phyloP scores from a whole-genome alignment of 164 flowering plant species.

The Umbellularia californica region DNA sequence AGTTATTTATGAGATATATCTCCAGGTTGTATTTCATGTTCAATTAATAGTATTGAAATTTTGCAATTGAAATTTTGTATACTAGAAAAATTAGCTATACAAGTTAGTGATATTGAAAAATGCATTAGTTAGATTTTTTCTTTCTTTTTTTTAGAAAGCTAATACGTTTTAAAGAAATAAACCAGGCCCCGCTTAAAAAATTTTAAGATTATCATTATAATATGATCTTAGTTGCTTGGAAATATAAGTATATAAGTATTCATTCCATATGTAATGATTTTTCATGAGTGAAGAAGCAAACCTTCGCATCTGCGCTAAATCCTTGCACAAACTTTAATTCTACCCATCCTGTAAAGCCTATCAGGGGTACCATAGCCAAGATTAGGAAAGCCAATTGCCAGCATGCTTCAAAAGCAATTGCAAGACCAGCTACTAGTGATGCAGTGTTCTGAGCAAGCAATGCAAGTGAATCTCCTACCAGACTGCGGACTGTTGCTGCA shows the following conservation, averaged over 20 bases:
- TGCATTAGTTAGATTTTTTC: neutral
- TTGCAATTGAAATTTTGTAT: too few species aligned
- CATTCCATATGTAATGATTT: too few species aligned
- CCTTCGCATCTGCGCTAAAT: constrained; percentile 46
- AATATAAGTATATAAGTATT: too few species aligned
- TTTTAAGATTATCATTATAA: neutral
- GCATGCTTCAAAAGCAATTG: constrained; percentile 34
- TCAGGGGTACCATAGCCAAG: constrained; percentile 33
- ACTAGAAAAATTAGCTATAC: too few species aligned
- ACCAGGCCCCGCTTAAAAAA: neutral
- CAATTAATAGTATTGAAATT: too few species aligned
- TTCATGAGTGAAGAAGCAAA: constrained; percentile 1
- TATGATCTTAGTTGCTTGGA: neutral
- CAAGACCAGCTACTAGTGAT: constrained; percentile 32
- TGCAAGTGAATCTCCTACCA: constrained; percentile 45
- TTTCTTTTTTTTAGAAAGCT: neutral
- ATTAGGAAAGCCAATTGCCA: constrained; percentile 40
- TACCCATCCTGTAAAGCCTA: constrained; percentile 28
- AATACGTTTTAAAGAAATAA: neutral
- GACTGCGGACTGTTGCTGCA: constrained; percentile 28
- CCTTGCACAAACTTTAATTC: constrained; percentile 38
- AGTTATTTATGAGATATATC: too few species aligned
- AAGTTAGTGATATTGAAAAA: neutral
- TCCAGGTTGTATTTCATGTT: too few species aligned
- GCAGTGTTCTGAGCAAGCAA: constrained; percentile 35